A percentile compares a stretch with the other conserved stretches of the same genome.
Conservation (phyloP, 192 early-diverging fungal species). For the Umbelopsis sp. region DNA sequence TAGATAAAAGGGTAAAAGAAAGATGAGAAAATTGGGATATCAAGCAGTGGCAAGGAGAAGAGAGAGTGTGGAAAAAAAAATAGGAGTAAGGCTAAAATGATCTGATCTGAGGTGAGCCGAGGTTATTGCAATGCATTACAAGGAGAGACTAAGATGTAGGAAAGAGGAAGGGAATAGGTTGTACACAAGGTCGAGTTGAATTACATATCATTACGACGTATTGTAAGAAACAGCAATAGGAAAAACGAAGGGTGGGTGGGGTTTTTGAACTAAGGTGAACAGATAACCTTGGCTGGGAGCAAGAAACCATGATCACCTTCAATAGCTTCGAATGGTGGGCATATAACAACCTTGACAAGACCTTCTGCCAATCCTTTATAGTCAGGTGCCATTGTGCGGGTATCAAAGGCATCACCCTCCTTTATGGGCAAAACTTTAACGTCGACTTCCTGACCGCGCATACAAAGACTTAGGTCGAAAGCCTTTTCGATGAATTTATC, state of each 20-base stretch:
- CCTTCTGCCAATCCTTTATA: slow-evolving; percentile 28
- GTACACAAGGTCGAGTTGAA: background rate
- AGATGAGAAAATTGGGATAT: too few species aligned
- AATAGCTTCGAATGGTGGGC: slow-evolving; percentile 28
- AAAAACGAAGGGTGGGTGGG: too few species aligned
- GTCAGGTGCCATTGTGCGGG: slow-evolving; percentile 23
- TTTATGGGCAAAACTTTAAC: slow-evolving; percentile 12
- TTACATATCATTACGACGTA: background rate
- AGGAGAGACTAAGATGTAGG: background rate
- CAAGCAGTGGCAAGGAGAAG: too few species aligned
- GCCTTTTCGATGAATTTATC: slow-evolving; percentile 19
- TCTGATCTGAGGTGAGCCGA: too few species aligned
- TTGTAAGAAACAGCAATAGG: background rate
- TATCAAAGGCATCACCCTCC: slow-evolving; percentile 26
- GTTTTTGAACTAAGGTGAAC: background rate
- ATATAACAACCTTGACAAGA: slow-evolving; percentile 22
- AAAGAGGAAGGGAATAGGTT: background rate
- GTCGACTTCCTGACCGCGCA: slow-evolving; percentile 25
- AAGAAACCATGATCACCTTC: slow-evolving; percentile 38
- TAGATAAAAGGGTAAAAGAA: too few species aligned
- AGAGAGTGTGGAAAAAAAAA: too few species aligned
- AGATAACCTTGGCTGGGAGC: slow-evolving; percentile 30
- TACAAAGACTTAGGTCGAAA: slow-evolving; percentile 8
- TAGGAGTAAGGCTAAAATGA: background rate
- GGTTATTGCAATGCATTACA: background rate